Conservation (phyloP, 768 basidiomycete genomes). For the Phaeotremella skinneri region DNA sequence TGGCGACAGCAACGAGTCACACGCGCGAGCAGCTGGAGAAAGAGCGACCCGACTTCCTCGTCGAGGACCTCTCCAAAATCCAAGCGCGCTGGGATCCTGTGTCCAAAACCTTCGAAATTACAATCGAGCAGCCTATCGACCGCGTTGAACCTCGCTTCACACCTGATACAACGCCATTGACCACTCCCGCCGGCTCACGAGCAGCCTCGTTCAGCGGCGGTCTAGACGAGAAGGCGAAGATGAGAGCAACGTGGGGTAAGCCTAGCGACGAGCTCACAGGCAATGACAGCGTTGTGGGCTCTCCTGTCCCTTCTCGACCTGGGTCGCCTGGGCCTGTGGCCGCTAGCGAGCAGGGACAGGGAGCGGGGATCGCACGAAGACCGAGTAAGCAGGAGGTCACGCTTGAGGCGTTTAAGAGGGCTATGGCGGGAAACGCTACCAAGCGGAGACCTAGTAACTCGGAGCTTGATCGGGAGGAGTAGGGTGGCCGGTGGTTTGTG, state of each 20-base stretch:
- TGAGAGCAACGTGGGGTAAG: constrained; percentile 29
- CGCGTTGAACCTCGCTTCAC: constrained; percentile 43
- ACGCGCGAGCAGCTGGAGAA: constrained; percentile 58
- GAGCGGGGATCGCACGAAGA: constrained; percentile 17
- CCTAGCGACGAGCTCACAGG: constrained; percentile 48
- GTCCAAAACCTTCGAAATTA: constrained; percentile 41
- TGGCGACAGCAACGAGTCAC: constrained; percentile 83
- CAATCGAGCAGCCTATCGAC: constrained; percentile 50
- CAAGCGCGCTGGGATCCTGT: constrained; percentile 45
- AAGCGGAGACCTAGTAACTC: constrained; percentile 27
- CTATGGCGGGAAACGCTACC: constrained; percentile 43
- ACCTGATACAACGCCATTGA: constrained; percentile 49
- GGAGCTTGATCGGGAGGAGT: constrained; percentile 26
- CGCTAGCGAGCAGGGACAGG: constrained; percentile 20
- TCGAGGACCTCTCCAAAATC: constrained; percentile 51
- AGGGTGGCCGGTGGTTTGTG: constrained; percentile 7
- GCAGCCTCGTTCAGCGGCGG: constrained; percentile 42
- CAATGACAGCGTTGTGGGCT: constrained; percentile 49
- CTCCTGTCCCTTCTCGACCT: constrained; percentile 36
- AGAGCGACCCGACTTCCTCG: constrained; percentile 52
- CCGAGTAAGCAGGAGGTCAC: constrained; percentile 28
- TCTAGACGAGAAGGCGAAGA: constrained; percentile 6
- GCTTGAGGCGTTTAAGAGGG: constrained; percentile 49
- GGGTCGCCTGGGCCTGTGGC: constrained; percentile 33
- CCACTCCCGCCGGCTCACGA: constrained; percentile 48